A percentile compares a stretch with the other conserved stretches of the same genome.
These are phyloP conservation scores for Multifurca ochricompacta DNA, from an alignment of 768 basidiomycete genomes.

Conservation along the genomic window DNA sequence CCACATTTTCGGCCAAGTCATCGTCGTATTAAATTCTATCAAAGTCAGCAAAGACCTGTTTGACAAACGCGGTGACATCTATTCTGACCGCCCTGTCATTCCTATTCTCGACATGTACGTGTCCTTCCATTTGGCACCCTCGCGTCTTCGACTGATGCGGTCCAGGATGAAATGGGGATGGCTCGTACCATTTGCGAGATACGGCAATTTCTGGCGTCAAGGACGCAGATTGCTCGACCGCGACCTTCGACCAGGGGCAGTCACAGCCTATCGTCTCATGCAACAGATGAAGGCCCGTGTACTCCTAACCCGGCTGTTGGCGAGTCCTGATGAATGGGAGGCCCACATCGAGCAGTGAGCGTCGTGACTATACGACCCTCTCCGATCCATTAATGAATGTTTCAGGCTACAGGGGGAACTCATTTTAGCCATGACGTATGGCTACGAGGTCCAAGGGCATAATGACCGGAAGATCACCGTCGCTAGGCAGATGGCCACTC, in stretches of 20 bases:
- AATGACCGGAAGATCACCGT: background rate
- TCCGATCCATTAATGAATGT: background rate
- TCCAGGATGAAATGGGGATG: constrained; percentile 1
- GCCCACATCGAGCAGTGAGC: constrained; percentile 1
- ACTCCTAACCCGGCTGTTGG: background rate
- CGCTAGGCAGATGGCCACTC: background rate
- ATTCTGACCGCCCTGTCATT: background rate
- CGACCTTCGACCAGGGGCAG: background rate
- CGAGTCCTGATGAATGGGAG: background rate
- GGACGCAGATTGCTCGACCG: constrained; percentile 8
- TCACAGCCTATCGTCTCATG: background rate
- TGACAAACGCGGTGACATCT: constrained; percentile 42
- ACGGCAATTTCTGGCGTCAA: background rate
- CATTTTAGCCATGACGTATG: background rate
- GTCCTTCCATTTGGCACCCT: background rate
- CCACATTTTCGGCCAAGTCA: constrained; percentile 37
- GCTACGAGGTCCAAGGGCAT: background rate
- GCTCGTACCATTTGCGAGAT: background rate
- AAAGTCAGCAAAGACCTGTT: constrained; percentile 41
- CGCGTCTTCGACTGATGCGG: background rate
- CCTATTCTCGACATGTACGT: constrained; percentile 2
- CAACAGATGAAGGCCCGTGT: background rate
- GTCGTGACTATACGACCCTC: background rate
- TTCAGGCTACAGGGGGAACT: constrained; percentile 1
- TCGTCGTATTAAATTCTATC: constrained; percentile 42